These are phyloP conservation scores for Cryptosporidium xiaoi DNA, from an alignment of 169 alveolate species.

Conservation along the genomic window DNA sequence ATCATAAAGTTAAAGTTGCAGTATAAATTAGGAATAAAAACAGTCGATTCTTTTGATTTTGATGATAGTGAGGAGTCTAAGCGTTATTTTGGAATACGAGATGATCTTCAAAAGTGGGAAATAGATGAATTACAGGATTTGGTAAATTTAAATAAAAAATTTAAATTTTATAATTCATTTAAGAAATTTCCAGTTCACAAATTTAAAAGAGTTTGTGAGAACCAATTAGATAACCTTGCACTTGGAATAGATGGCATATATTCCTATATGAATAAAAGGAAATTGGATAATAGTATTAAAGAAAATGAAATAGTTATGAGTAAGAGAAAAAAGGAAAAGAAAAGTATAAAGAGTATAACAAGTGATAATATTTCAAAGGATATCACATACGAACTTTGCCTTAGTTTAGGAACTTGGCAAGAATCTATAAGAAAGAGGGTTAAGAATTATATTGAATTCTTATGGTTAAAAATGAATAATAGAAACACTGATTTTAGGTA, in stretches of 20 bases:
- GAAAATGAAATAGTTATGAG: background rate
- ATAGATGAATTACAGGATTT: constrained; percentile 50
- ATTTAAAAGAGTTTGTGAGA: constrained; percentile 15
- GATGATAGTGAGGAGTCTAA: background rate
- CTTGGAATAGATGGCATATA: constrained; percentile 36
- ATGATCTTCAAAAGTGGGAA: constrained; percentile 18
- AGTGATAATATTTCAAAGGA: constrained; percentile 28
- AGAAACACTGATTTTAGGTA: constrained; percentile 11
- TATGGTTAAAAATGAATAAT: constrained; percentile 58
- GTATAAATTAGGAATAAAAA: constrained; percentile 35
- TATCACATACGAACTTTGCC: constrained; percentile 34
- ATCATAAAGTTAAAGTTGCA: constrained; percentile 31
- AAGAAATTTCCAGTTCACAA: constrained; percentile 29
- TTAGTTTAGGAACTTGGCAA: constrained; percentile 58
- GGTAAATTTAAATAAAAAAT: constrained; percentile 36
- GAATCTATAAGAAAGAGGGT: constrained; percentile 16
- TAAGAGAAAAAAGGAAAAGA: background rate
- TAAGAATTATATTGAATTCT: constrained; percentile 22
- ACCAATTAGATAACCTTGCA: constrained; percentile 10
- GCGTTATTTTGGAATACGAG: background rate
- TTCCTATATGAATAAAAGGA: background rate
- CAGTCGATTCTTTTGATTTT: background rate
- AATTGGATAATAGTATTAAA: background rate
- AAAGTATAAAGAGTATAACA: background rate
- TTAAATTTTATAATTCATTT: constrained; percentile 23